Evolutionary conservation across 345 rosid genomes (phyloP).

Genomic region (Nephelium lappaceum): DNA sequence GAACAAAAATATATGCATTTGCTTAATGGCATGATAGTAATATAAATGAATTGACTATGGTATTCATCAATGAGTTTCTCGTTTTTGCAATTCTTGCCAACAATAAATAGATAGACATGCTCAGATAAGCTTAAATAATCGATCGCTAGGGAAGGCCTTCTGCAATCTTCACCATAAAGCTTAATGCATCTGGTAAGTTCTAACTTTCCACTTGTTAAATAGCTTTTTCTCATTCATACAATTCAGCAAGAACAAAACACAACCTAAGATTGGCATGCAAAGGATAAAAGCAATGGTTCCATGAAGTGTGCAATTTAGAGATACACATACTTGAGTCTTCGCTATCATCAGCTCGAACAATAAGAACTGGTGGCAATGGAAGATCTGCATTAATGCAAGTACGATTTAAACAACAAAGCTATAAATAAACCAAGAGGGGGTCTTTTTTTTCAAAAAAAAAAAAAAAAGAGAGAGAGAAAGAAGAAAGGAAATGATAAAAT

Average conservation of each 20-base stretch:
- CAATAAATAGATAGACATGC: neutral
- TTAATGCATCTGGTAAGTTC: neutral
- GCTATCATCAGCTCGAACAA: conserved; percentile 74
- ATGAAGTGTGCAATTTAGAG: neutral
- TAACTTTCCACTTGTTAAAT: neutral
- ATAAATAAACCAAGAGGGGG: neutral
- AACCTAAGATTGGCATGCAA: neutral
- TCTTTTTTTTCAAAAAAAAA: neutral
- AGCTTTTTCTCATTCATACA: neutral
- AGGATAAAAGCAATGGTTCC: neutral
- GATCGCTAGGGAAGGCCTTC: neutral
- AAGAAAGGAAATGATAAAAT: neutral
- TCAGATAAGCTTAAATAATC: neutral
- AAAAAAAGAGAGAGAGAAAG: too few species aligned
- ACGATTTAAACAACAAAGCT: conserved; percentile 12
- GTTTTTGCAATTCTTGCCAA: neutral
- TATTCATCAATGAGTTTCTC: neutral
- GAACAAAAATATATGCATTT: neutral
- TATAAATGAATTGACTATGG: neutral
- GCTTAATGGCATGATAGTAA: neutral
- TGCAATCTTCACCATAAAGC: neutral
- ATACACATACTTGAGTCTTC: conserved; percentile 80
- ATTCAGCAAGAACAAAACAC: neutral
- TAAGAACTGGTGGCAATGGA: conserved; percentile 73
- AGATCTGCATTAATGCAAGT: conserved; percentile 58